Base-by-base conservation (phyloP, 768 basidiomycete genomes). In the Rhodosporidiobolus odoratus region DNA sequence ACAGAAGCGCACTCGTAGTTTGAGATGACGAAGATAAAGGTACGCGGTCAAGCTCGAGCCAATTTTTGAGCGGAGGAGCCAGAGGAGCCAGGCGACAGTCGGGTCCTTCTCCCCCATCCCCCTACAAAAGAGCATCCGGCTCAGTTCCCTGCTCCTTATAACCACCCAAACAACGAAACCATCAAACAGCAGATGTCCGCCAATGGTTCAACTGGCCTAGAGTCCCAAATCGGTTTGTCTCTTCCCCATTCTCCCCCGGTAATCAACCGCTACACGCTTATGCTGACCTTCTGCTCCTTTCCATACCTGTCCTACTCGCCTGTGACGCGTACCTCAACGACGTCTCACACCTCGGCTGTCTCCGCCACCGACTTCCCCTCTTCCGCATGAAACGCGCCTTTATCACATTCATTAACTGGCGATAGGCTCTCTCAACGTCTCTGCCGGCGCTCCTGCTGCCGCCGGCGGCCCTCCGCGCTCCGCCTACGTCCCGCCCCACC, bases 401-500 rank as follows among this genome's bases (percentile, higher is more conserved):
- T 40, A 21, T 56, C 35, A 0, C 27, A 16, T 16, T 30, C n/a
- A 4, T 15, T n/a, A 6, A 37, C 37, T 8, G 9, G 3, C 21
- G n/a, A n/a, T 45, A 70, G 69, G 64, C 69, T 65, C 63, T 62
- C 69, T 70, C 59, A 32, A 32, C 43, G 58, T 70, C 52, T 62
- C 61, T 54, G 69, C 63, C 41, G 60, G 60, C 32, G 62, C 62
- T 40, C 59, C 64, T 21, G 43, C n/a, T n/a, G n/a, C 59, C 63
- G 69, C 62, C 48, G 59, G 59, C 30, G 62, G 56, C 30, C 58
- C 64, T 13, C 40, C 52, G 19, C 67, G 61, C 23, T 48, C 63
- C 35, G 73, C 73, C 45, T 74, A 74, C 34, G 73, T 74, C 23
- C 73, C 73, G 25, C 73, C 73, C 32, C 73, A 74, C 73, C 43